Percentiles rank a stretch among this genome's conserved stretches.
Evolutionary conservation across 495 filamentous ascomycete genomes (phyloP).

Genomic region (Aspergillus kassunensis): DNA sequence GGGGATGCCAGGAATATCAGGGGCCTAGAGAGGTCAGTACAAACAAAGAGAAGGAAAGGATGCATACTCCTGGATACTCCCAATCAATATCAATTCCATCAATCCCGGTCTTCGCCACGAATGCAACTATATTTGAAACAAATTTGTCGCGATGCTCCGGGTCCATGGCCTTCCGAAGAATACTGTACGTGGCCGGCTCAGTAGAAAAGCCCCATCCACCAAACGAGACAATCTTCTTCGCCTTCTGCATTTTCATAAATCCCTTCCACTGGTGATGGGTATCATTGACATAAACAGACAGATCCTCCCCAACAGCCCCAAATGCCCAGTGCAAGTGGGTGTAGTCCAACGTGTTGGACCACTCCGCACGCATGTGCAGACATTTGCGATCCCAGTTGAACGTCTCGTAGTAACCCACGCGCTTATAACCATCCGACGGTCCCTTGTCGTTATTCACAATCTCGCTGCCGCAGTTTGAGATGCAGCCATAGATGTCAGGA

Average conservation of each 20-base stretch:
- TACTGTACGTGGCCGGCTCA: conserved; percentile 25
- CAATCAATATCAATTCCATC: conserved; percentile 42
- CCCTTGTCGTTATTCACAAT: background rate
- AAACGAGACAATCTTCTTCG: conserved; percentile 40
- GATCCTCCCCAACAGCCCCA: conserved; percentile 24
- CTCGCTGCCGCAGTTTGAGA: background rate
- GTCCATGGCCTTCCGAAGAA: conserved; percentile 35
- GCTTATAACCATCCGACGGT: background rate
- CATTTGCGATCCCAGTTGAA: conserved; percentile 18
- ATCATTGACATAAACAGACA: conserved; percentile 20
- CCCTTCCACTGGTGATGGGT: conserved; percentile 17
- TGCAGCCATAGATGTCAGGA: background rate
- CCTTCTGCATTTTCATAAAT: conserved; percentile 17
- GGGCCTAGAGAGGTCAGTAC: conserved; percentile 3
- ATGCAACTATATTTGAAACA: conserved; percentile 29
- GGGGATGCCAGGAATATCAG: conserved; percentile 41
- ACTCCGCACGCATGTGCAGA: conserved; percentile 13
- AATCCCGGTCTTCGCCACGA: conserved; percentile 27
- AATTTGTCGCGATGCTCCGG: conserved; percentile 32
- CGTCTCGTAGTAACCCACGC: background rate
- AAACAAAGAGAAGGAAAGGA: background rate
- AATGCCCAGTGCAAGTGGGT: conserved; percentile 46
- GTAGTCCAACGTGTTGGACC: conserved; percentile 22
- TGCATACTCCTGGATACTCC: conserved; percentile 31
- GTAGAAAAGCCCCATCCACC: conserved; percentile 49